Evolutionary conservation across 2,329 filamentous ascomycete species (phyloP).

Genomic region (Colletotrichum falcatum): DNA sequence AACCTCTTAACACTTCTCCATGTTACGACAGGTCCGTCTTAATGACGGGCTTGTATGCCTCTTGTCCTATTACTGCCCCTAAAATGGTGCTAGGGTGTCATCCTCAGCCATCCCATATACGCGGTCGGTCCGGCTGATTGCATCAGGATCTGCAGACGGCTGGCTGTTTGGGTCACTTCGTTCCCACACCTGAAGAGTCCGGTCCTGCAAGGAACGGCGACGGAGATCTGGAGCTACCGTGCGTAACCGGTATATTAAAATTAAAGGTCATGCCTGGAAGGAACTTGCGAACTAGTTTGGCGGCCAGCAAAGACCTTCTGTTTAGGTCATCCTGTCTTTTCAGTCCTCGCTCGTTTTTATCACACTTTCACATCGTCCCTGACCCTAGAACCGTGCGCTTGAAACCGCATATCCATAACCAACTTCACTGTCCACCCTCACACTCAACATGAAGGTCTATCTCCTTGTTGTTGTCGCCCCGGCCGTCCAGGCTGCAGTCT

Average conservation of each 20-base stretch:
- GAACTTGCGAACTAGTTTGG: background rate
- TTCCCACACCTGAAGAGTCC: slow-evolving; percentile 22
- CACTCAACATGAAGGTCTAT: slow-evolving; percentile 35
- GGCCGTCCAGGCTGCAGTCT: slow-evolving; percentile 36
- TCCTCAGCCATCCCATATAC: slow-evolving; percentile 15
- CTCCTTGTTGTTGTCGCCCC: slow-evolving; percentile 41
- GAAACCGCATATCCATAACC: no score
- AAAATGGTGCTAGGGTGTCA: slow-evolving; percentile 10
- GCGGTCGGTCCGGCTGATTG: slow-evolving; percentile 33
- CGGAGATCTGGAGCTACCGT: slow-evolving; percentile 22
- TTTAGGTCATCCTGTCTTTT: slow-evolving; percentile 18
- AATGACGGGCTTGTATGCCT: slow-evolving; percentile 26
- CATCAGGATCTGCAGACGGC: slow-evolving; percentile 41
- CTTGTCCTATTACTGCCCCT: slow-evolving; percentile 1
- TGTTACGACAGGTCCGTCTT: slow-evolving; percentile 15
- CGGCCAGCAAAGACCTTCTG: slow-evolving; percentile 7
- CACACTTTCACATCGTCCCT: background rate
- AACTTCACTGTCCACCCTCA: background rate
- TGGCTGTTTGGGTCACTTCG: slow-evolving; percentile 16
- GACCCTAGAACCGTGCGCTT: background rate
- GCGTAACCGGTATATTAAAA: slow-evolving; percentile 12
- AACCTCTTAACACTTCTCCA: slow-evolving; percentile 15
- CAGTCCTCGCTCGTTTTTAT: background rate
- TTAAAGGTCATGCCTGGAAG: slow-evolving; percentile 22
- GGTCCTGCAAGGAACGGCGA: slow-evolving; percentile 26